Percentiles rank a stretch among this genome's conserved stretches.
Evolutionary conservation across 2,329 filamentous ascomycete species (phyloP).

Genomic region (Xylariaceae sp.): DNA sequence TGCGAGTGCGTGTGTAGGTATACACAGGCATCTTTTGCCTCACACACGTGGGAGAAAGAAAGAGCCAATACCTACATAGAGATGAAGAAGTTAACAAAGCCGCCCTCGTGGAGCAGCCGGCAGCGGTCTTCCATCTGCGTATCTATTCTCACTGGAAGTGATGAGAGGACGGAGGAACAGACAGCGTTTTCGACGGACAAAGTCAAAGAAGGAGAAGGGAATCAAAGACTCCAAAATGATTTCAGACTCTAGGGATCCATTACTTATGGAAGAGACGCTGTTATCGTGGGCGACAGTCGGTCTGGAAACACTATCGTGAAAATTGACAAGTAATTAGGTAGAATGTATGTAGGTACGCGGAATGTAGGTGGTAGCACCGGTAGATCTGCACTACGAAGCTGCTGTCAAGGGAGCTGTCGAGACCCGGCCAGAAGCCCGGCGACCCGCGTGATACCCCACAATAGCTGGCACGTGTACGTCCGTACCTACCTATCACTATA

Average conservation of each 20-base stretch:
- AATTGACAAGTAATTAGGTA: too few relatives aligned
- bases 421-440: too few relatives aligned
- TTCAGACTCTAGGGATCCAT: background rate
- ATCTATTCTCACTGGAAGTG: slow-evolving; percentile 25
- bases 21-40: background rate
- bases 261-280: background rate
- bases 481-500: too few relatives aligned
- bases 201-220: background rate
- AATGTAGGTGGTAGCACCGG: too few relatives aligned
- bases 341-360: too few relatives aligned
- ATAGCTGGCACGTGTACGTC: background rate
- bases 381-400: too few relatives aligned
- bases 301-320: too few relatives aligned
- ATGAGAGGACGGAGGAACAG: background rate
- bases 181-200: background rate
- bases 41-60: background rate
- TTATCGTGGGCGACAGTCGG: background rate
- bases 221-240: background rate
- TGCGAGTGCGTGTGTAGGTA: background rate
- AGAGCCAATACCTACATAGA: slow-evolving; percentile 43
- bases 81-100: slow-evolving; percentile 49
- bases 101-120: slow-evolving; percentile 47
- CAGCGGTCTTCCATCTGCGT: slow-evolving; percentile 37
- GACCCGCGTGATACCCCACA: background rate
- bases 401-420: too few relatives aligned